Evolutionary conservation across 2,329 filamentous ascomycete species (phyloP), one percentile per base, ranked within the genome.

Genomic region (Cercospora berteroae): DNA sequence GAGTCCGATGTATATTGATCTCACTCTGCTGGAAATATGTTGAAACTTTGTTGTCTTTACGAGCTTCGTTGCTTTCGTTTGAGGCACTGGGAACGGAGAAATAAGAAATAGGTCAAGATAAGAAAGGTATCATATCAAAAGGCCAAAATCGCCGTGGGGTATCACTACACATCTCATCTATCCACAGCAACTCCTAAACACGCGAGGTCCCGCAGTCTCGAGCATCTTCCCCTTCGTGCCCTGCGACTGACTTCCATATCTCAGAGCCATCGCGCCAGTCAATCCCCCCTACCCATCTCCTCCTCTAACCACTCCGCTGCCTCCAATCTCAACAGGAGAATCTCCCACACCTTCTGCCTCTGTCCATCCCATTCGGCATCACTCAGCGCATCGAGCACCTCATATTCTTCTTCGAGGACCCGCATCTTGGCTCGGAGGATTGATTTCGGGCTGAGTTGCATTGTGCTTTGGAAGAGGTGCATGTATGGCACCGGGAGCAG

Each of bases 401-500:
- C 55, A 3, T 57, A 33, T 12, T 36, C 13, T 16, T 57, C 8
- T 0, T 57, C 27, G 55, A 57, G 55, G 8, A 57, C 55, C 20
- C 18, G 55, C 13, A 33, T 4, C 27, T 57, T 57, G 55, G 55
- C 55, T 16, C 55, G 55, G 29, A 57, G 55, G 10, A 57, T 20
- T 0, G 55, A 13, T 2, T 57, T 57, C 12, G 55, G 55, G 27
- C 4, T 18, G 55, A 57, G 55, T 33, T 57, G 55, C n/a, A 57
- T n/a, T n/a, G 55, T 57, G 25, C 25, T 31, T 57, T 57, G 55
- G n/a, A 57, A 57, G 55, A 57, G 55, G 55, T 57, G 55, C 2
- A 31, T 31, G 55, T 57, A 57, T n/a, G 55, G 31, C 25, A 57
- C 55, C 7, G 27, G 16, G 55, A 27, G 5, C 12, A 57, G 27